Base-by-base conservation (phyloP, 225 moss, liverwort and hornwort genomes). In the Neckera pumila region DNA sequence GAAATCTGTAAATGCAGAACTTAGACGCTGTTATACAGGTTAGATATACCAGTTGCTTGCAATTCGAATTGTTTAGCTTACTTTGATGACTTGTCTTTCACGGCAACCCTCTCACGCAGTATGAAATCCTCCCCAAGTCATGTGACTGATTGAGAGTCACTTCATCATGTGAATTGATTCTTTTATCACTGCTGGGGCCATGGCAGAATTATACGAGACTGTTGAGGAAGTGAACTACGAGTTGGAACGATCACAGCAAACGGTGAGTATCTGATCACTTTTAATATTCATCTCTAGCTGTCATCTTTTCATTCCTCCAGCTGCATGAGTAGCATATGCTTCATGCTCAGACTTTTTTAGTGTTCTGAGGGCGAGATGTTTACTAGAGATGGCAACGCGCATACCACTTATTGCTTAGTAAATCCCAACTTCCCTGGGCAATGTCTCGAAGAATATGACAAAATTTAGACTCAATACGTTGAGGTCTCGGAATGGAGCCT, bases 11-110 rank as follows among this genome's bases (percentile, higher is more conserved):
- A 95, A 93, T 86, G 74, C 87, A 81, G 96, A 97, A 84, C 91
- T 95, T 54, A 84, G 90, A 85, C 94, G 94, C n/a, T 95, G 94
- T 84, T 97, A 97, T 90, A 94, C 95, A 94, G 96, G 97, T 97
- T 85, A 11, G 42, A 53, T 67, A 28, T 54, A 61, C 62, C n/a
- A 27, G 65, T 77, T 43, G 43, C 79, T 69, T 87, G 63, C 17
- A 40, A 34, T 84, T 86, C 15, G 54, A 85, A 33, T 42, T 33
- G 19, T 33, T 77, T 67, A 38, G 26, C 33, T 13, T 58, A 34
- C 47, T 86, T 82, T 59, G 58, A 63, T 82, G n/a, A 34, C 26
- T 71, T 71, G 66, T 33, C 40, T 85, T 84, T 25, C 18, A 36
- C 6, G n/a, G 33, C 49, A 56, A 56, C 56, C 62, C 64, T 88